Evolutionary conservation across 306 rosid genomes (phyloP).

Genomic region (Cercis canadensis): DNA sequence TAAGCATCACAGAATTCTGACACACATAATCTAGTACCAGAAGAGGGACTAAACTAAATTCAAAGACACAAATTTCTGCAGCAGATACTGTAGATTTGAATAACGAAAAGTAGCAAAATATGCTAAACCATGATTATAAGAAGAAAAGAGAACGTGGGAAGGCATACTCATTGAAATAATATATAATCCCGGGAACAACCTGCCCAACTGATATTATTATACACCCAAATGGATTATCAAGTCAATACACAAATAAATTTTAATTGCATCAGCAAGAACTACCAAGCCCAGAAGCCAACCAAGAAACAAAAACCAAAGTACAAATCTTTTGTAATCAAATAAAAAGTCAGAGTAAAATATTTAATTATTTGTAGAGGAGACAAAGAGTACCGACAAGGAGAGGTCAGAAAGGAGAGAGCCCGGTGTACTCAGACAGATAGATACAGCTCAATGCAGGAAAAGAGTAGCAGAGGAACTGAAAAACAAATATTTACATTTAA

Average conservation of each 20-base stretch:
- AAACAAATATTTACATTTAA: constrained; percentile 15
- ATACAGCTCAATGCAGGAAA: constrained; percentile 29
- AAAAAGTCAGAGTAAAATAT: constrained; percentile 14
- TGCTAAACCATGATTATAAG: constrained; percentile 1
- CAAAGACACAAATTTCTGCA: constrained; percentile 3
- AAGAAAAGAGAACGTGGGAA: constrained; percentile 43
- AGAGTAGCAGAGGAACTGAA: constrained; percentile 10
- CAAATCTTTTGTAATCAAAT: background rate
- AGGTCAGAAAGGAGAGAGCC: constrained; percentile 38
- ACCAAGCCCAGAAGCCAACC: background rate
- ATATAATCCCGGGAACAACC: constrained; percentile 22
- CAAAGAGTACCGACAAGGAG: constrained; percentile 45
- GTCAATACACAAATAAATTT: constrained; percentile 29
- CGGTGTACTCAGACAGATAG: background rate
- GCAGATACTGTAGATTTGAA: background rate
- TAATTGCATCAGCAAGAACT: background rate
- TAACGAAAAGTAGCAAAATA: background rate
- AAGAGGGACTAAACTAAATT: constrained; percentile 2
- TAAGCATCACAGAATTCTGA: constrained; percentile 25
- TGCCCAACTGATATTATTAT: constrained; percentile 23
- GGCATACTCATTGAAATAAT: constrained; percentile 5
- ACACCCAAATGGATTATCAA: constrained; percentile 20
- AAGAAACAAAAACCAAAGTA: background rate
- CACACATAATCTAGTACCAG: constrained; percentile 1
- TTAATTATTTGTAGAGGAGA: constrained; percentile 22